Percentiles rank a stretch among this genome's conserved stretches.
Conservation (phyloP, 768 basidiomycete genomes). For the Leccinum ochraceum region DNA sequence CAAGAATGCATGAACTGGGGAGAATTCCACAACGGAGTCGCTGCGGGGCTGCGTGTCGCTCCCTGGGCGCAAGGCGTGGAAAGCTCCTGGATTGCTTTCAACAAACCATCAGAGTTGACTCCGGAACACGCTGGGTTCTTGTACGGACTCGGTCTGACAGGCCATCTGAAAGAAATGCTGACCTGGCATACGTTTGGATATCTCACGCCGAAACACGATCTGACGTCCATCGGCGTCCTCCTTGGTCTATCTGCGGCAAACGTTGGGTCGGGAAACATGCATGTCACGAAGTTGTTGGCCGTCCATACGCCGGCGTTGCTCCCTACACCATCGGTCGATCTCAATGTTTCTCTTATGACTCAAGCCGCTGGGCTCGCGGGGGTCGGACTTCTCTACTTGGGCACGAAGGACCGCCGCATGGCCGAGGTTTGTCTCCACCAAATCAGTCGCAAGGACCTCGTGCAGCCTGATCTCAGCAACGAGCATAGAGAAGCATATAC, state of each 20-base stretch:
- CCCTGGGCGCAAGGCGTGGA: slow-evolving; percentile 76
- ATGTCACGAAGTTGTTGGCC: slow-evolving; percentile 88
- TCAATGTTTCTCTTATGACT: slow-evolving; percentile 87
- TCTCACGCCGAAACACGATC: slow-evolving; percentile 93
- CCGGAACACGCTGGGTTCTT: slow-evolving; percentile 97
- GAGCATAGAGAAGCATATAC: slow-evolving; percentile 94
- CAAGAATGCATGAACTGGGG: slow-evolving; percentile 83
- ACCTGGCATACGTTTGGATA: slow-evolving; percentile 97
- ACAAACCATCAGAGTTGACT: slow-evolving; percentile 87
- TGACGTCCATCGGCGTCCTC: slow-evolving; percentile 90
- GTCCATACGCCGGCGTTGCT: slow-evolving; percentile 93
- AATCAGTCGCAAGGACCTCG: slow-evolving; percentile 74
- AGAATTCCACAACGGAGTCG: slow-evolving; percentile 98
- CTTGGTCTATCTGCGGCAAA: slow-evolving; percentile 93
- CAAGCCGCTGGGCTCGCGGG: slow-evolving; percentile 84
- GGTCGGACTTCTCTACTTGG: slow-evolving; percentile 87
- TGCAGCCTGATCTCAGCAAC: slow-evolving; percentile 79
- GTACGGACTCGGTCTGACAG: slow-evolving; percentile 87
- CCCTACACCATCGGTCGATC: slow-evolving; percentile 81
- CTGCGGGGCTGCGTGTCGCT: slow-evolving; percentile 83
- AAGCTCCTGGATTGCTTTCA: slow-evolving; percentile 95
- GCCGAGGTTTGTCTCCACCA: slow-evolving; percentile 90
- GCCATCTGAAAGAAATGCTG: slow-evolving; percentile 85
- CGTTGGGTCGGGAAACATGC: slow-evolving; percentile 79
- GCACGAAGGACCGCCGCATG: slow-evolving; percentile 85